Evolutionary conservation across 495 filamentous ascomycete genomes (phyloP), one percentile per base, ranked within the genome.

Genomic region (Apodospora peruviana): DNA sequence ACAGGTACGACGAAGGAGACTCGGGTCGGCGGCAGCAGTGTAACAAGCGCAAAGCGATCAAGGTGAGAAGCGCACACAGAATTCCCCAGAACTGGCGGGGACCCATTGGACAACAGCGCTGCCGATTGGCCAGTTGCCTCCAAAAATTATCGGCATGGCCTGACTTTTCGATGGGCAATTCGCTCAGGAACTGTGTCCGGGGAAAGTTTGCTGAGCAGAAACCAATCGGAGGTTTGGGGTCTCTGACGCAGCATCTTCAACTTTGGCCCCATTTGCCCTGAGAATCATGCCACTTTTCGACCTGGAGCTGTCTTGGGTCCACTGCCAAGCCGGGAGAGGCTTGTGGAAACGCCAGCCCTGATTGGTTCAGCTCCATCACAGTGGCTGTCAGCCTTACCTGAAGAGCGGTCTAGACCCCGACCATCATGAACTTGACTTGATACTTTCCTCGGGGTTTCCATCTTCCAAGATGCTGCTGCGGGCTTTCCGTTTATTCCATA

Each of bases 241-340:
- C 34, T 57, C 53, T 61, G 58, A 61, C 55, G 62, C 60, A 63
- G 52, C 50, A 21, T 40, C 45, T 48, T 53, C 19, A 48, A 40
- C 49, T 57, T 61, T 61, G 60, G 50, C 52, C 60, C 59, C 53
- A 63, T 63, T 65, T 57, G 52, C 20, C 29, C 48, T 45, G 24
- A 51, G 38, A 63, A 65, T 65, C 62, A 63, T 59, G 55, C 62
- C 60, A 65, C 62, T 65, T 65, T 65, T 61, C 52, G 41, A 52
- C 52, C 22, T 19, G 40, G 32, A 47, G 38, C 39, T 32, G 36
- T 22, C 34, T n/a, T 29, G 47, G 45, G 16, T 50, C 58, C 56
- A 40, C 39, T 9, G 59, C 57, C 62, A 63, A 65, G 62, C 49
- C 62, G 60, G 60, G 46, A 63, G 59, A 54, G 58, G 60, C 62